These are phyloP conservation scores for Hebeloma cylindrosporum DNA, from an alignment of 768 basidiomycete species.

Conservation along the genomic window DNA sequence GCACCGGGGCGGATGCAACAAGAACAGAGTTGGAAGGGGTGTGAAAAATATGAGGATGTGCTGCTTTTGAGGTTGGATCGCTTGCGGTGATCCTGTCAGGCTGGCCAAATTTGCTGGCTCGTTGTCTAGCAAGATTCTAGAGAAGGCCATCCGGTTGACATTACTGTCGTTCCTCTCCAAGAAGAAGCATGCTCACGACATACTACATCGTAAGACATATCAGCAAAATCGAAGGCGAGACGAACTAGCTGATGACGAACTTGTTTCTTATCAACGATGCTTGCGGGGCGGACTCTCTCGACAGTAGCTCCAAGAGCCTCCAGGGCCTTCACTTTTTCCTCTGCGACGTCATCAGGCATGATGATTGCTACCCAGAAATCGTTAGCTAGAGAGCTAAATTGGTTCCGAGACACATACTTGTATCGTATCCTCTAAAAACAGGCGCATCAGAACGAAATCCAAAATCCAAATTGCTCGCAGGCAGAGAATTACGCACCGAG, in stretches of 20 bases:
- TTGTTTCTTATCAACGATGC: conserved; percentile 97
- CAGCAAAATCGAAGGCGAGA: conserved; percentile 4
- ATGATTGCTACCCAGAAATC: conserved; percentile 62
- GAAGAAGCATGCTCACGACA: conserved; percentile 48
- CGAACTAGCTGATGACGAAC: conserved; percentile 34
- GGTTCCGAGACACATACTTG: conserved; percentile 51
- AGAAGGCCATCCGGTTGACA: not conserved
- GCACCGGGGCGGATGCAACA: conserved; percentile 50
- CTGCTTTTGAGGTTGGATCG: conserved; percentile 10
- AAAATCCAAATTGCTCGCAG: too few relatives aligned
- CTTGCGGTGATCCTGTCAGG: conserved; percentile 31
- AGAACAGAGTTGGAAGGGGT: conserved; percentile 50
- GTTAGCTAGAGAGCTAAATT: conserved; percentile 3
- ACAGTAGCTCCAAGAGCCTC: conserved; percentile 86
- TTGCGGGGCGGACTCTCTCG: conserved; percentile 87
- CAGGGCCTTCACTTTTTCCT: conserved; percentile 88
- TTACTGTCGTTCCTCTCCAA: too few relatives aligned
- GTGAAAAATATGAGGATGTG: conserved; percentile 33
- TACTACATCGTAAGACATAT: conserved; percentile 41
- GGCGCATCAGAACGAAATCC: conserved; percentile 6
- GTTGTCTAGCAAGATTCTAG: conserved; percentile 85
- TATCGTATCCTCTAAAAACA: conserved; percentile 74
- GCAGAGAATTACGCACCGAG: conserved; percentile 77
- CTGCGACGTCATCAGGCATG: conserved; percentile 86
- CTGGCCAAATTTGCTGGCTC: conserved; percentile 73